Evolutionary conservation across 441 rosid genomes (phyloP).

Genomic region (Populus hybrid): DNA sequence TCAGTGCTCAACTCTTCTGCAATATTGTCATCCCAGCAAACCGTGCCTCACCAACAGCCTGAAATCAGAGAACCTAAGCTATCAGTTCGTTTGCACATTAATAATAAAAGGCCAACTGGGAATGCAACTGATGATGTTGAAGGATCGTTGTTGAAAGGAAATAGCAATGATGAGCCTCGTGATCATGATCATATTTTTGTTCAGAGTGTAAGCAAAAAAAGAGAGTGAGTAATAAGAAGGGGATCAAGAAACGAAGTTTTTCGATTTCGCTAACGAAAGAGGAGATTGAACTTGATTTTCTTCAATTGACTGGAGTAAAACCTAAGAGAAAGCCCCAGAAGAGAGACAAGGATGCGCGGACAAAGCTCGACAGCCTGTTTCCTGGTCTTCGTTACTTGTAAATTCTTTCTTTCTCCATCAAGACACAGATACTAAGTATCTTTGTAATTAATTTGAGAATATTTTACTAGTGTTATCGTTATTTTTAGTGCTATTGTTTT

Average conservation of each 20-base stretch:
- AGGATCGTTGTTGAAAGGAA: neutral
- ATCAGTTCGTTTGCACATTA: no score
- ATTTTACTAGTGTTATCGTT: neutral
- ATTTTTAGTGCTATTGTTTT: no score
- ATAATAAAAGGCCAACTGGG: neutral
- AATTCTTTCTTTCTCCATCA: neutral
- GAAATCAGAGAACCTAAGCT: no score
- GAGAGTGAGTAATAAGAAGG: neutral
- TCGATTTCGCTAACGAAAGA: neutral
- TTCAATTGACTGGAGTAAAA: slow-evolving; percentile 4
- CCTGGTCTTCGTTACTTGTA: slow-evolving; percentile 23
- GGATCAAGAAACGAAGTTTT: neutral
- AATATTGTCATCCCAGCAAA: no score
- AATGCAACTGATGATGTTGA: neutral
- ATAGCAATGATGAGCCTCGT: neutral
- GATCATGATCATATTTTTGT: neutral
- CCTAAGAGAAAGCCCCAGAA: slow-evolving; percentile 6
- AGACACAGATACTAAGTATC: neutral
- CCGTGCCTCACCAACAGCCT: no score
- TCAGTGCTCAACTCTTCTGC: neutral
- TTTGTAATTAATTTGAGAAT: neutral
- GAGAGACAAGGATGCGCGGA: slow-evolving; percentile 4
- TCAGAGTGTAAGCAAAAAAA: neutral
- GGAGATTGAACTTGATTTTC: slow-evolving; percentile 17
- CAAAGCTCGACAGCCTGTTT: slow-evolving; percentile 11